Evolutionary conservation across 306 rosid genomes (phyloP).

Genomic region (Vicia sativa): DNA sequence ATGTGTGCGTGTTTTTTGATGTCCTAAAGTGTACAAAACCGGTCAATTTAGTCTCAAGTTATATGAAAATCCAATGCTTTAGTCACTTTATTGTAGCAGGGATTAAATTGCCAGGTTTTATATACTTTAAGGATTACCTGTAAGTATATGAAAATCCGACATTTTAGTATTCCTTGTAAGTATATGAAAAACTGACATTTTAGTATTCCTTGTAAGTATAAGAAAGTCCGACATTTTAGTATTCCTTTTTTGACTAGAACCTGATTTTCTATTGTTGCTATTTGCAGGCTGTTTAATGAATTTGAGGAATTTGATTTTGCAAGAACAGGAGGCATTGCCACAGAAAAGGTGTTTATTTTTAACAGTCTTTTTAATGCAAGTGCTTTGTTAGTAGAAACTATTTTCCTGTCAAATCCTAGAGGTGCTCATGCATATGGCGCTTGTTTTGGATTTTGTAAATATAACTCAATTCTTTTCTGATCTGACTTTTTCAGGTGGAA

Average conservation of each 20-base stretch:
- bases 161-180: no score
- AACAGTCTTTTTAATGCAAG: neutral
- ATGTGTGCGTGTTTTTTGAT: neutral
- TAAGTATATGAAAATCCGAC: no score
- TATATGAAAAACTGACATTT: no score
- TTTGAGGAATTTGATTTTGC: conserved; percentile 85
- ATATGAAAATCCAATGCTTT: no score
- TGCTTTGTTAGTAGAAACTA: neutral
- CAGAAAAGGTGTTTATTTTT: conserved; percentile 58
- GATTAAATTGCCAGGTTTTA: no score
- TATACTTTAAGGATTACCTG: no score
- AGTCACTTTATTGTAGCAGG: no score
- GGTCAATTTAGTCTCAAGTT: no score
- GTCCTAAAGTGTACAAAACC: neutral
- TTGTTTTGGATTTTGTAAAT: neutral
- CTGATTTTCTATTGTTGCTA: neutral
- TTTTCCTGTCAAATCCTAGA: neutral
- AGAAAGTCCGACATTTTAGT: no score
- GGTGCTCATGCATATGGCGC: neutral
- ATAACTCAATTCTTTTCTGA: neutral
- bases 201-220: no score
- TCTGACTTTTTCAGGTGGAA: conserved; percentile 63
- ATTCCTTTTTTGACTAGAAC: no score
- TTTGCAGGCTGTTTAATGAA: conserved; percentile 72
- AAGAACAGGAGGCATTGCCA: conserved; percentile 79